Evolutionary conservation across 202 grass and related monocot species (phyloP), one percentile per base, ranked within the genome.

Genomic region (Panicum virgatum): DNA sequence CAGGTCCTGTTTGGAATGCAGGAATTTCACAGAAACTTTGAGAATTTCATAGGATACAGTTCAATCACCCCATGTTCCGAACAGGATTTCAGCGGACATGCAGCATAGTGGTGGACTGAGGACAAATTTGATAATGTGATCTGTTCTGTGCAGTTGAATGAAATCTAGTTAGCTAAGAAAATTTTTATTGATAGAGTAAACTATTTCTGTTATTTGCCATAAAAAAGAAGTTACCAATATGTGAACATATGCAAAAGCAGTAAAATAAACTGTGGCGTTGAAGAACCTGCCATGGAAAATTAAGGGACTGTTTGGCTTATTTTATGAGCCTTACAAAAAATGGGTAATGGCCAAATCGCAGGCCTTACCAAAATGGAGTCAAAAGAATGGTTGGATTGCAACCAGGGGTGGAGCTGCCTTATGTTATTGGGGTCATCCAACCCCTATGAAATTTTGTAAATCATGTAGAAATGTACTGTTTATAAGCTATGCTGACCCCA

Each of bases 121-220:
- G 56, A 54, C 59, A 51, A 18, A 18, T 29, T 64, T 73, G 45
- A 9, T 27, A 34, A 48, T 58, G 18, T 29, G 27, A 34, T 85
- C 43, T 78, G 54, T 62, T 48, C 32, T 50, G 27, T 44, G n/a
- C n/a, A 14, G 50, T n/a, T n/a, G n/a, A n/a, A n/a, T 30, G 66
- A 15, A 56, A 37, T 47, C 15, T 36, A 68, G 62, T 83, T 68
- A 53, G 36, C 66, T 25, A 14, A 65, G 23, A 58, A 8, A 73
- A 27, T 82, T 50, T 54, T 53, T 67, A 34, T 26, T 16, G 20
- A 32, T 45, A 12, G 44, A 76, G 13, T 76, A 46, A 27, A 56
- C 54, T 62, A 50, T 56, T 83, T 54, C 50, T 83, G 47, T 47
- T 3, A 46, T 45, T 69, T 69, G 42, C 23, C 12, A 9, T 47